Base-by-base conservation (phyloP, 352 stramenopile genomes). In the Globisporangium recalcitrans region DNA sequence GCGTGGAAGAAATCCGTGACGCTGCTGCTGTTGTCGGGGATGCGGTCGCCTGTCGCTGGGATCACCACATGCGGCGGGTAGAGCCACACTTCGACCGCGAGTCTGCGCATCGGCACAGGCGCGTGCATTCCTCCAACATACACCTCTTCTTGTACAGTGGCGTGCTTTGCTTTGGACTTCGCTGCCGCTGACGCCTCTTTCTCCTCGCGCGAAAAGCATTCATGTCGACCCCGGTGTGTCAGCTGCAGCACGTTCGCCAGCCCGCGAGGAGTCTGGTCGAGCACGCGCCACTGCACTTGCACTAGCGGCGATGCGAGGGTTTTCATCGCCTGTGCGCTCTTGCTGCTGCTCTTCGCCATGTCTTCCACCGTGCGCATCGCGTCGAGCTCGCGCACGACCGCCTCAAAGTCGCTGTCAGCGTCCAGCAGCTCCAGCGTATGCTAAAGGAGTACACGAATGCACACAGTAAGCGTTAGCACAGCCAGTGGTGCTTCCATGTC, bases 11-110 rank as follows among this genome's bases (percentile, higher is more conserved):
- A 91, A 53, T 87, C 73, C 8, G 67, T 74, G 14, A 72, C 71
- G 55, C 62, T 72, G 14, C 52, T 51, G 48, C 72, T 59, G 51
- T 78, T 72, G 24, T 49, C 58, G 21, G 82, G 82, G 10, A 89
- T 80, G 19, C 71, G 82, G 22, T 85, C 69, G 29, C 76, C 80
- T 2, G 75, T 90, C 0, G 71, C 63, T 56, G 83, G 79, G 27
- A 92, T 83, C 44, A 68, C 65, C 13, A 89, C 80, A 31, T 88
- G 72, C 14, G 74, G 77, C 16, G 83, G 83, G 56, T 92, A 92
- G 52, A 92, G 71, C 83, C 83, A 92, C 52, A 80, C 74, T 13
- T 66, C 67, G n/a, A 92, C 67, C 4, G 76, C 77, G 34, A 84
- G 54, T 38, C 75, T 87, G 24, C 81, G 73, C 56, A 87, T 62